A percentile compares a stretch with the other conserved stretches of the same genome.
phyloP scores from a whole-genome alignment of 148 eudicot species.

The Silene uniflora region DNA sequence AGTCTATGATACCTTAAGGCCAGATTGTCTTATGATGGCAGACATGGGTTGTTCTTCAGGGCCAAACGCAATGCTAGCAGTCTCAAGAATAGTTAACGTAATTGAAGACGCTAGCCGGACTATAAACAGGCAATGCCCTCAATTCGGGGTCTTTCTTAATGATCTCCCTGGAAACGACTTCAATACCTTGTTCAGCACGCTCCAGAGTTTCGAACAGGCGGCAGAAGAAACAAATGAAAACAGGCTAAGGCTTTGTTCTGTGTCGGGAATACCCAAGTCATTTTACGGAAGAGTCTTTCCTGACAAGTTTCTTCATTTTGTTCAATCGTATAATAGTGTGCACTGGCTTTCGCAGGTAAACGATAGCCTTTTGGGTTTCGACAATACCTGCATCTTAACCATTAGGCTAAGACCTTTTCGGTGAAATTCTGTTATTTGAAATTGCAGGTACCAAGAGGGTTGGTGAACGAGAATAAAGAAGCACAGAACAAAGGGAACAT shows the following conservation, averaged over 20 bases:
- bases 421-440: constrained; percentile 40
- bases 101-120: background rate
- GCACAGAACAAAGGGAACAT: no score
- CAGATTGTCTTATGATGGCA: constrained; percentile 14
- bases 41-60: constrained; percentile 23
- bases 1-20: background rate
- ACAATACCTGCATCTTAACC: no score
- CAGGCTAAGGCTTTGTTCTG: constrained; percentile 31
- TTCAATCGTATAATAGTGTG: constrained; percentile 42
- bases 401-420: no score
- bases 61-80: constrained; percentile 12
- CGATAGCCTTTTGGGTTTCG: no score
- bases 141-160: constrained; percentile 32
- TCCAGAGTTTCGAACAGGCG: no score
- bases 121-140: background rate
- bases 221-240: no score
- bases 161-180: no score
- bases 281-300: constrained; percentile 41
- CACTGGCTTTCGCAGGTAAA: constrained; percentile 67
- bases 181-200: constrained; percentile 24
- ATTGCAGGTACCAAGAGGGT: no score
- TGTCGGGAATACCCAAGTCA: constrained; percentile 37
- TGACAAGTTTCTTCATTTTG: constrained; percentile 34
- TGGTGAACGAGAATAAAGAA: no score
- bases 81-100: constrained; percentile 10